Base-by-base conservation (phyloP, 495 filamentous ascomycete species). In the Lentithecium fluviatile region DNA sequence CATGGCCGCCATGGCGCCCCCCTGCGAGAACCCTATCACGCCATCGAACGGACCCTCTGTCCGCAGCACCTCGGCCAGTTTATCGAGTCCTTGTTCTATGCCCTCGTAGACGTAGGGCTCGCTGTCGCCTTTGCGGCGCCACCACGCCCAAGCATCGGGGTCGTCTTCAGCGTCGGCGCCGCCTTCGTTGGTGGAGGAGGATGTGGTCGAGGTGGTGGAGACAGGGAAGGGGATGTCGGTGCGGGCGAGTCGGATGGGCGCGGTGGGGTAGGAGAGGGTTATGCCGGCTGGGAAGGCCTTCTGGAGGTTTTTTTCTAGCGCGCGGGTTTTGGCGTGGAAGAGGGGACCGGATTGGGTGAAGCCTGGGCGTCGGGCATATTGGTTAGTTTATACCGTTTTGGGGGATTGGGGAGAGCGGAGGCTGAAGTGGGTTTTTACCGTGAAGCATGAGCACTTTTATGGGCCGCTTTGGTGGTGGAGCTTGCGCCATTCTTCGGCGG, bases 271-370 rank as follows among this genome's bases (percentile, higher is more conserved):
- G 64, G 80, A 53, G 45, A 89, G 76, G 20, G 72, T 58, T 29
- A 78, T 42, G n/a, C 77, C 77, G 59, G 73, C 75, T 7, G 75
- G 78, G 65, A 97, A 85, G 29, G 82, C 72, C 72, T 95, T 95
- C 50, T 78, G 77, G 49, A 97, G 82, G 69, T 83, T 70, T 73
- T 96, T 97, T 68, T 88, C 80, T 15, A 97, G 80, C 21, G 90
- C 91, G 73, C 87, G 86, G 63, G 88, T 93, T 79, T 97, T 97
- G 74, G 87, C 82, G 75, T 84, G 85, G 84, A 97, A 97, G 70
- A 90, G 76, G 1, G 84, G 71, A 32, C 92, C 91, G 29, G 90
- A 92, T 80, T 97, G 94, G 0, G 93, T 96, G 83, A 88, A 97
- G 74, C 93, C 29, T 32, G 29, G 29, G 3, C 29, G 10, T 32